phyloP scores from a whole-genome alignment of 306 rosid species.

The Ceratonia siliqua region DNA sequence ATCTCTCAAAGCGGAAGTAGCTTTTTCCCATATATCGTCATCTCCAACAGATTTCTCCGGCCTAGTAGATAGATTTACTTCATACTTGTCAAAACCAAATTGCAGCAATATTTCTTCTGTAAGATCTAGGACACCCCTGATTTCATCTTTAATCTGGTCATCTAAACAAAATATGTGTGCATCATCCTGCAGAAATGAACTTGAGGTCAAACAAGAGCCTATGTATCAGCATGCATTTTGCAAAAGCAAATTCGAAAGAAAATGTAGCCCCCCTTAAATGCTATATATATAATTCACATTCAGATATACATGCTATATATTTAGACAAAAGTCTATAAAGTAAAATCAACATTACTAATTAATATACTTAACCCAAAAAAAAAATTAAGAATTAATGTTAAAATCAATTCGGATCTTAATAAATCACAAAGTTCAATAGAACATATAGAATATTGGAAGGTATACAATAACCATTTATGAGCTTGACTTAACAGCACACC shows the following conservation, averaged over 20 bases:
- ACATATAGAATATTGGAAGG: background rate
- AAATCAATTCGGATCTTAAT: background rate
- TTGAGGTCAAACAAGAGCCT: constrained; percentile 32
- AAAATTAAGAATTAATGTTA: constrained; percentile 4
- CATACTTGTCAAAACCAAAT: constrained; percentile 92
- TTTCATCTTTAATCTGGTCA: constrained; percentile 90
- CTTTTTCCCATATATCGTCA: constrained; percentile 85
- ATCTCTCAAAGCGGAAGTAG: constrained; percentile 82
- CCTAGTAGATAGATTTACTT: constrained; percentile 90
- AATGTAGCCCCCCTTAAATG: constrained; percentile 13
- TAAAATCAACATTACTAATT: background rate
- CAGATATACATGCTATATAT: constrained; percentile 10
- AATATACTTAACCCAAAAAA: too few species aligned
- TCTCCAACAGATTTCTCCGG: constrained; percentile 91
- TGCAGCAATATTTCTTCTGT: constrained; percentile 73
- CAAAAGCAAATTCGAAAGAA: constrained; percentile 1
- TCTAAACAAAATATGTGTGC: constrained; percentile 97
- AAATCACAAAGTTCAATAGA: constrained; percentile 15
- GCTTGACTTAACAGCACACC: constrained; percentile 46
- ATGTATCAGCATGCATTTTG: constrained; percentile 5
- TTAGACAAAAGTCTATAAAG: background rate
- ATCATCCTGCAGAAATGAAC: constrained; percentile 75
- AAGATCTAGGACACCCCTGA: constrained; percentile 93
- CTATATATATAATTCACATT: constrained; percentile 15
- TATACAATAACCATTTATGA: background rate